These are phyloP conservation scores for Solanum paucissectum DNA, from an alignment of 257 asterid genomes.

Conservation along the genomic window DNA sequence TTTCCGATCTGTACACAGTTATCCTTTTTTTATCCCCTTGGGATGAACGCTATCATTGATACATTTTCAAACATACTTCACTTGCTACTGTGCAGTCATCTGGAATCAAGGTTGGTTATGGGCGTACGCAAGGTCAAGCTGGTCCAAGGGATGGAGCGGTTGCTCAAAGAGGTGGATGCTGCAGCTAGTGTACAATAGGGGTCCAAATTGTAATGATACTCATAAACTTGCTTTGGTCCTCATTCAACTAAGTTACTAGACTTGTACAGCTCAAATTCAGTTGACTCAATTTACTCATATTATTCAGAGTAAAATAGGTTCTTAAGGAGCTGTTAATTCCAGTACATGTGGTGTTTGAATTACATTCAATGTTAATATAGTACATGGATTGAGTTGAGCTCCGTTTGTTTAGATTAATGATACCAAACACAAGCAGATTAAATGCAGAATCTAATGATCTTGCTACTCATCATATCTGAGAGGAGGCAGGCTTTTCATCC, in stretches of 20 bases:
- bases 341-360: not conserved
- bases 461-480: not conserved
- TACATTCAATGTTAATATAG: not conserved
- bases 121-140: slow-evolving; percentile 44
- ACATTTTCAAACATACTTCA: not conserved
- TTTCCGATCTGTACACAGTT: not conserved
- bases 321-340: not conserved
- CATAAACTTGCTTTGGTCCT: not conserved
- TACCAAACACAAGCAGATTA: not conserved
- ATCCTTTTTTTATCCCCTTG: not conserved
- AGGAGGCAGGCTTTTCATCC: not conserved
- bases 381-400: not conserved
- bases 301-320: not conserved
- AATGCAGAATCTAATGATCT: not conserved
- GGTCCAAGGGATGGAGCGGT: slow-evolving; percentile 59
- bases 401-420: not conserved
- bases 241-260: not conserved
- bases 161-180: slow-evolving; percentile 59
- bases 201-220: not conserved
- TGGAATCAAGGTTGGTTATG: slow-evolving; percentile 69
- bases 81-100: slow-evolving; percentile 38
- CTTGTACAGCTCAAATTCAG: slow-evolving; percentile 21
- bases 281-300: not conserved
- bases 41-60: not conserved
- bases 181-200: slow-evolving; percentile 22